Percentiles rank a stretch among this genome's conserved stretches.
These are phyloP conservation scores for Cercospora sp. DNA, from an alignment of 2,329 filamentous ascomycete genomes.

Conservation along the genomic window DNA sequence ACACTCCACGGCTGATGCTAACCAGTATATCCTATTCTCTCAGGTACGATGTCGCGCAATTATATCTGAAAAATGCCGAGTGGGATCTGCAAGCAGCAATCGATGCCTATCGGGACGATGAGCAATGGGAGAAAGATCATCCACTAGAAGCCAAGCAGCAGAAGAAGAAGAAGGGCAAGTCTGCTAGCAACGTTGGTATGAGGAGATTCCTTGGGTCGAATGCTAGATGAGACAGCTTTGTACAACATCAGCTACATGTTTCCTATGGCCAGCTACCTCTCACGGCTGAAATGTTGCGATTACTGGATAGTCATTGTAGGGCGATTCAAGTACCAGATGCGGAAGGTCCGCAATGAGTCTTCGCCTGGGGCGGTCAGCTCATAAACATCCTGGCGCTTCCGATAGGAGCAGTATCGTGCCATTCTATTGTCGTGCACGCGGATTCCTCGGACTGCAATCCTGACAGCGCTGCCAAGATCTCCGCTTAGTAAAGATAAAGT, in stretches of 20 bases:
- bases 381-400: not conserved
- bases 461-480: not conserved
- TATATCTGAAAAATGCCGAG: constrained; percentile 70
- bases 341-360: not conserved
- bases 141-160: constrained; percentile 54
- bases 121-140: constrained; percentile 71
- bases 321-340: not conserved
- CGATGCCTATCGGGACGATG: constrained; percentile 66
- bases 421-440: not conserved
- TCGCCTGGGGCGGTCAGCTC: not conserved
- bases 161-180: constrained; percentile 50
- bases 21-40: constrained; percentile 41
- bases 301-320: not conserved
- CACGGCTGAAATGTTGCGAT: not conserved
- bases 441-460: not conserved
- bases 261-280: not conserved
- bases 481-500: not conserved
- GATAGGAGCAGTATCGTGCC: not conserved
- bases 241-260: not conserved
- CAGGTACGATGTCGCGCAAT: constrained; percentile 67
- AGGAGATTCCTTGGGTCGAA: constrained; percentile 39
- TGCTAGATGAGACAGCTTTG: constrained; percentile 6
- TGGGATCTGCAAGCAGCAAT: constrained; percentile 68
- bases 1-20: constrained; percentile 33
- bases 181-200: constrained; percentile 36